Conservation (phyloP, 495 filamentous ascomycete genomes). For the Tuber melanosporum region DNA sequence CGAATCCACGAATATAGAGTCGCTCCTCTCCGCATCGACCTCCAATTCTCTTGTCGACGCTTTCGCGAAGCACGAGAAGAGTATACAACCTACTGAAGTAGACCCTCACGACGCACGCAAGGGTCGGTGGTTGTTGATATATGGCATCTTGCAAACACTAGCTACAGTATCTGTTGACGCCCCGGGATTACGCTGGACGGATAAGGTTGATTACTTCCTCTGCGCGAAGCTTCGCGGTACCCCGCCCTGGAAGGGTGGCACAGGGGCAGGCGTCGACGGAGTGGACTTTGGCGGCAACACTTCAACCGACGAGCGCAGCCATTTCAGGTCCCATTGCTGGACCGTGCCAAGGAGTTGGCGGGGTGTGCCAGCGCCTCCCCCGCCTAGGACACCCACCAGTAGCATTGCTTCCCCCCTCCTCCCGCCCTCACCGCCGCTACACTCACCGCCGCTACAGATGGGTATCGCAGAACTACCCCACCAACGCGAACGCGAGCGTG, state of each 20-base stretch:
- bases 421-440: slow-evolving; percentile 7
- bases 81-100: slow-evolving; percentile 47
- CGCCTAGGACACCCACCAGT: not conserved
- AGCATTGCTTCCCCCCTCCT: not conserved
- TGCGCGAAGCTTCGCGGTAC: slow-evolving; percentile 53
- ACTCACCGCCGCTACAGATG: not conserved
- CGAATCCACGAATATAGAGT: slow-evolving; percentile 63
- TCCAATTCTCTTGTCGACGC: slow-evolving; percentile 54
- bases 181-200: slow-evolving; percentile 53
- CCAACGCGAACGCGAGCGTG: not conserved
- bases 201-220: slow-evolving; percentile 60
- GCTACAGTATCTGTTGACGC: slow-evolving; percentile 62
- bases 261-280: slow-evolving; percentile 42
- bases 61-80: slow-evolving; percentile 60
- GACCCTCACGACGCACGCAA: slow-evolving; percentile 56
- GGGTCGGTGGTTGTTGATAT: slow-evolving; percentile 67
- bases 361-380: not conserved
- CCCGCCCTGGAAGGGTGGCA: slow-evolving; percentile 53
- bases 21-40: slow-evolving; percentile 50
- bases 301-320: slow-evolving; percentile 48
- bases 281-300: slow-evolving; percentile 11
- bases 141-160: slow-evolving; percentile 63
- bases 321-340: slow-evolving; percentile 60
- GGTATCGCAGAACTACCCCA: not conserved
- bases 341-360: slow-evolving; percentile 48